These are phyloP conservation scores for Musa acuminata DNA, from an alignment of 176 grass and related monocot species.

Conservation along the genomic window DNA sequence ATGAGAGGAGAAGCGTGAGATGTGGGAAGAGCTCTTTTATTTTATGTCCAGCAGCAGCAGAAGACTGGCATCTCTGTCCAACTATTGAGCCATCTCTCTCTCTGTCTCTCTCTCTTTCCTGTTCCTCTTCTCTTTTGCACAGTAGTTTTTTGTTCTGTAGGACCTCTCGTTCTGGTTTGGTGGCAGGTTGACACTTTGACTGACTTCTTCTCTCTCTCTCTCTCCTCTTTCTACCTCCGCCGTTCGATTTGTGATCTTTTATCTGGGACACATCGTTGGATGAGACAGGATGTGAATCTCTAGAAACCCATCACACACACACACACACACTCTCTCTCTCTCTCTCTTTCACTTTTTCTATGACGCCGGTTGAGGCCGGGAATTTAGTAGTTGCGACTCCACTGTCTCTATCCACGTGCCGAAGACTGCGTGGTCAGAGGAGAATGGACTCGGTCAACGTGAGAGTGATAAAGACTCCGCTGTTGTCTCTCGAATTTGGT, in stretches of 20 bases:
- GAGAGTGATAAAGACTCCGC: neutral
- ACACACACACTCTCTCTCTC: too few relatives aligned
- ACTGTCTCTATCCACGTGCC: constrained; percentile 5
- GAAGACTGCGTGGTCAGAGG: neutral
- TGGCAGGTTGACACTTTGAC: constrained; percentile 83
- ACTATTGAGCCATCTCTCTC: neutral
- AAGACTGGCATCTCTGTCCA: neutral
- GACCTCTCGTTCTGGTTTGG: constrained; percentile 10
- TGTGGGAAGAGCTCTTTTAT: neutral
- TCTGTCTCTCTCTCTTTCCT: neutral
- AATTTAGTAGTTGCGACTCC: neutral
- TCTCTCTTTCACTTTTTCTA: neutral
- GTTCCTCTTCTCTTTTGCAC: neutral
- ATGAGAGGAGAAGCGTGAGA: neutral
- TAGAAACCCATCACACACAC: neutral
- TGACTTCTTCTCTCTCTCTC: neutral
- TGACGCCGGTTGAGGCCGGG: neutral
- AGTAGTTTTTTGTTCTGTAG: neutral
- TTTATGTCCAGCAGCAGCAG: neutral
- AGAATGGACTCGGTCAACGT: neutral
- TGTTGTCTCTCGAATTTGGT: neutral
- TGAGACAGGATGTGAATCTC: neutral
- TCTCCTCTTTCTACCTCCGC: constrained; percentile 9
- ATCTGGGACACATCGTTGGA: neutral
- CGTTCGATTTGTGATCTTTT: constrained; percentile 8